A percentile compares a stretch with the other conserved stretches of the same genome.
phyloP scores from a whole-genome alignment of 495 filamentous ascomycete species.

The Penicillium flavigenum region DNA sequence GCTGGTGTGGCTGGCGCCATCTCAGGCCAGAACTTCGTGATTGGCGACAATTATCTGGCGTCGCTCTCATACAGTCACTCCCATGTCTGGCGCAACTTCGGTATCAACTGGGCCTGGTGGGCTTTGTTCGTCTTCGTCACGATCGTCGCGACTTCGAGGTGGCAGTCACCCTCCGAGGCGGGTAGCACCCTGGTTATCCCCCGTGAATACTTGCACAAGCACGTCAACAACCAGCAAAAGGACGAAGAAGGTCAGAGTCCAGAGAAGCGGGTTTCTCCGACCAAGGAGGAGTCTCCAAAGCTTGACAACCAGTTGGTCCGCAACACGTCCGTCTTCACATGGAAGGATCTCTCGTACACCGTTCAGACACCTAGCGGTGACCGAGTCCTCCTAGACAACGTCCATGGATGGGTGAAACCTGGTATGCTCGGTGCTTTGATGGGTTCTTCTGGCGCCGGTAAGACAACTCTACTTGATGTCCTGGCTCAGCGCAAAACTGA shows the following conservation, averaged over 20 bases:
- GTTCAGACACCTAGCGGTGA: slow-evolving; percentile 45
- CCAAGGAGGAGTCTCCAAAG: slow-evolving; percentile 5
- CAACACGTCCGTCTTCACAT: slow-evolving; percentile 59
- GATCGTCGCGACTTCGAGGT: slow-evolving; percentile 37
- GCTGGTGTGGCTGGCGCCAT: slow-evolving; percentile 50
- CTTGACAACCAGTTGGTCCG: slow-evolving; percentile 33
- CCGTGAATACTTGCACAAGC: slow-evolving; percentile 34
- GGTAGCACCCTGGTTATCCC: slow-evolving; percentile 41
- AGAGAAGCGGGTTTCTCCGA: slow-evolving; percentile 23
- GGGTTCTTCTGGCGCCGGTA: slow-evolving; percentile 61
- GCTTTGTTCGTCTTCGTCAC: slow-evolving; percentile 40
- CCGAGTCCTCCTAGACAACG: slow-evolving; percentile 63
- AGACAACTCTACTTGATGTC: slow-evolving; percentile 57
- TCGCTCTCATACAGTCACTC: slow-evolving; percentile 49
- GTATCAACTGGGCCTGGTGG: slow-evolving; percentile 49
- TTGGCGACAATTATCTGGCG: slow-evolving; percentile 50
- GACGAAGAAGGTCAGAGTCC: slow-evolving; percentile 37
- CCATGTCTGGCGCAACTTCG: slow-evolving; percentile 50
- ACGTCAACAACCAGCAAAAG: slow-evolving; percentile 14
- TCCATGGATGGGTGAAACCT: slow-evolving; percentile 89
- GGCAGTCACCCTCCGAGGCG: slow-evolving; percentile 34
- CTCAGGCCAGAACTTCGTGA: slow-evolving; percentile 40
- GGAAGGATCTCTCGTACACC: slow-evolving; percentile 58
- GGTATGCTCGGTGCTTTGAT: slow-evolving; percentile 73
- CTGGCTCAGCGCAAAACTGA: slow-evolving; percentile 70